Percentiles rank a stretch among this genome's conserved stretches.
These are phyloP conservation scores for Ceratobasidium sp. DNA, from an alignment of 1,284 basidiomycete species.

Conservation along the genomic window DNA sequence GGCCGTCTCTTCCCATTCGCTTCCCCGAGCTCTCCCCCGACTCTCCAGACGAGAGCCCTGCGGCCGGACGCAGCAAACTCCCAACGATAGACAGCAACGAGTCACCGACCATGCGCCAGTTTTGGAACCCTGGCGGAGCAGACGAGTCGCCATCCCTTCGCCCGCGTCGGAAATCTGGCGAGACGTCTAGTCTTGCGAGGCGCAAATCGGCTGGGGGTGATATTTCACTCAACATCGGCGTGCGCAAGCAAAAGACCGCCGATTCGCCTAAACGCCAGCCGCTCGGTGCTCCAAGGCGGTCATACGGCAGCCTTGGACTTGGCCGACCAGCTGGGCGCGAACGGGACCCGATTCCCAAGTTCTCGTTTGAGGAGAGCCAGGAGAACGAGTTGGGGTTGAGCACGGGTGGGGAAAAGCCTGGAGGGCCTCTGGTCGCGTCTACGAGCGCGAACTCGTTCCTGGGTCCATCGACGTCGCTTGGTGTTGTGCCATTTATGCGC, in stretches of 20 bases:
- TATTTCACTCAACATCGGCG: constrained; percentile 1
- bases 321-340: constrained; percentile 14
- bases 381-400: constrained; percentile 40
- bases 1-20: constrained; percentile 29
- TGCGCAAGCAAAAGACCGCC: constrained; percentile 12
- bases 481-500: constrained; percentile 66
- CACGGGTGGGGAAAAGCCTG: neutral
- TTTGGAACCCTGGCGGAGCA: constrained; percentile 10
- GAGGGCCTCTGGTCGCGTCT: neutral
- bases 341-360: constrained; percentile 23
- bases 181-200: constrained; percentile 1
- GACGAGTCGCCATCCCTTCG: constrained; percentile 36
- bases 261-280: constrained; percentile 13
- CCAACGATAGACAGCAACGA: constrained; percentile 27
- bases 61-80: constrained; percentile 24
- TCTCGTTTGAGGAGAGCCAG: constrained; percentile 20
- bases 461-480: constrained; percentile 13
- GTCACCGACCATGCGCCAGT: constrained; percentile 32
- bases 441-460: constrained; percentile 26
- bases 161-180: constrained; percentile 33
- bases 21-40: constrained; percentile 37
- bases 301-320: constrained; percentile 27
- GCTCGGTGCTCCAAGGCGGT: constrained; percentile 15
- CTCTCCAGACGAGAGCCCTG: constrained; percentile 38
- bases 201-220: constrained; percentile 24